Evolutionary conservation across 495 filamentous ascomycete genomes (phyloP), one percentile per base, ranked within the genome.

Genomic region (Penicillium desertorum): DNA sequence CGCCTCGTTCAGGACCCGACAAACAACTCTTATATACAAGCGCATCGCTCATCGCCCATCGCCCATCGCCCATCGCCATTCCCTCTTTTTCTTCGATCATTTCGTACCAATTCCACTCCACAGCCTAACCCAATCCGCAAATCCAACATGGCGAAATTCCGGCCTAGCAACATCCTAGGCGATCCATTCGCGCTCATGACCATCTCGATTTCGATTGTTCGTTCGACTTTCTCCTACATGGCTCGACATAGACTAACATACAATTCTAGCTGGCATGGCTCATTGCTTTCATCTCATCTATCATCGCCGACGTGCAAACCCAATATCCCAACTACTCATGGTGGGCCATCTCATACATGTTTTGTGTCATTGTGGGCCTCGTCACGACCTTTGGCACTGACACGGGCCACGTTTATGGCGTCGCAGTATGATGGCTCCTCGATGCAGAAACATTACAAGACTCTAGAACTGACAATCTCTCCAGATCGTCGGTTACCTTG

Each of bases 111-210:
- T 17, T 30, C 14, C 25, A 19, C 17, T 59, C 43, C 50, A 37
- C 32, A 42, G 30, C 30, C 30, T 10, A 19, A 16, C 53, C 54
- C 29, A 50, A 53, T 30, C 29, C 51, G 3, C n/a, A 39, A 17
- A 39, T n/a, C n/a, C 36, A 17, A 32, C 36, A 79, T 75, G 79
- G 83, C 68, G 60, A 84, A 83, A 65, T 86, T 95, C 64, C 87
- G 83, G 61, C 74, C 91, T 69, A 91, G 89, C 65, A 92, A 96
- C 72, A 90, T 98, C 52, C 78, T 97, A 47, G 94, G 94, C 63
- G 93, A 98, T 76, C 95, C 95, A 3, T 97, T 99, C 76, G 92
- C 94, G 49, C 83, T 98, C 41, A 91, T 92, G 42, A 99, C 94
- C 16, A 83, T 94, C 41, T 96, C 91, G 27, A 96, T 99, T 73